phyloP scores from a whole-genome alignment of 768 basidiomycete species.

The Pisolithus microcarpus region DNA sequence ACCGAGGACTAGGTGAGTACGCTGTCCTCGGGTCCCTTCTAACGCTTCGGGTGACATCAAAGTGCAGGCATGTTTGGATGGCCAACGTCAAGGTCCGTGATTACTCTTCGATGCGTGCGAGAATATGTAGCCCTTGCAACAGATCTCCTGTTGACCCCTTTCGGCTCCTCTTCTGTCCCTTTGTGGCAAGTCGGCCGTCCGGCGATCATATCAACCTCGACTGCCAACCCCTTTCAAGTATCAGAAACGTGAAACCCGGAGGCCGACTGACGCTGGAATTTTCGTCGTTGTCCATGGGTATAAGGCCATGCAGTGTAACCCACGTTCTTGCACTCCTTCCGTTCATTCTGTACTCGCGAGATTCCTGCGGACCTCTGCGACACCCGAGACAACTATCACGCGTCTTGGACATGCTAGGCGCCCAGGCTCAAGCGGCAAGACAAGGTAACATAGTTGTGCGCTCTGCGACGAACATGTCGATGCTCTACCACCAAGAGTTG shows the following conservation, averaged over 20 bases:
- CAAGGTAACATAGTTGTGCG: conserved; percentile 24
- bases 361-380: conserved; percentile 24
- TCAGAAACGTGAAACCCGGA: conserved; percentile 12
- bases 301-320: conserved; percentile 28
- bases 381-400: conserved; percentile 32
- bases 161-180: conserved; percentile 7
- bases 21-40: not conserved
- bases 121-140: not conserved
- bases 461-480: conserved; percentile 36
- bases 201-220: conserved; percentile 19
- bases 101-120: not conserved
- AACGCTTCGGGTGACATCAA: not conserved
- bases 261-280: conserved; percentile 26
- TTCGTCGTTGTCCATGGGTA: conserved; percentile 31
- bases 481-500: conserved; percentile 19
- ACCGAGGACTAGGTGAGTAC: conserved; percentile 16
- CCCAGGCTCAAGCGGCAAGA: not conserved
- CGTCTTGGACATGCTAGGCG: conserved; percentile 31
- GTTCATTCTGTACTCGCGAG: conserved; percentile 25
- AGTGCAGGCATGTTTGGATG: not conserved
- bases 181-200: conserved; percentile 3
- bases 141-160: conserved; percentile 6
- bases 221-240: conserved; percentile 4
- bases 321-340: conserved; percentile 40
- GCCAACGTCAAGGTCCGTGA: not conserved